phyloP scores from a whole-genome alignment of 176 grass and related monocot species.

The Hordeum vulgare region MorexV3_pseudomolecules_assembly NC_058520.1:18740914-18741413 shows the following conservation, averaged over 20 bases:
- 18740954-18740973: no score
- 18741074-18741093: not conserved
- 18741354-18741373: constrained; percentile 65
- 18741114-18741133: not conserved
- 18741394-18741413: constrained; percentile 90
- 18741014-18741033: constrained; percentile 28
- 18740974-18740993: no score
- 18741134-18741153: not conserved
- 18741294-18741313: not conserved
- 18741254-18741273: not conserved
- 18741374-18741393: constrained; percentile 67
- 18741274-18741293: not conserved
- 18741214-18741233: constrained; percentile 60
- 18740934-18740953: no score
- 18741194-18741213: constrained; percentile 72
- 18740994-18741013: constrained; percentile 63
- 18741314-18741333: constrained; percentile 63
- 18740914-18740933: no score
- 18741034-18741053: constrained; percentile 67
- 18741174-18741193: constrained; percentile 84
- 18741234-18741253: not conserved
- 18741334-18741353: constrained; percentile 80
- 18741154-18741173: constrained; percentile 65
- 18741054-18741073: constrained; percentile 59
- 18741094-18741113: not conserved